Evolutionary conservation across 2,329 filamentous ascomycete genomes (phyloP), one percentile per base, ranked within the genome.

Genomic region (Fusarium sp.): DNA sequence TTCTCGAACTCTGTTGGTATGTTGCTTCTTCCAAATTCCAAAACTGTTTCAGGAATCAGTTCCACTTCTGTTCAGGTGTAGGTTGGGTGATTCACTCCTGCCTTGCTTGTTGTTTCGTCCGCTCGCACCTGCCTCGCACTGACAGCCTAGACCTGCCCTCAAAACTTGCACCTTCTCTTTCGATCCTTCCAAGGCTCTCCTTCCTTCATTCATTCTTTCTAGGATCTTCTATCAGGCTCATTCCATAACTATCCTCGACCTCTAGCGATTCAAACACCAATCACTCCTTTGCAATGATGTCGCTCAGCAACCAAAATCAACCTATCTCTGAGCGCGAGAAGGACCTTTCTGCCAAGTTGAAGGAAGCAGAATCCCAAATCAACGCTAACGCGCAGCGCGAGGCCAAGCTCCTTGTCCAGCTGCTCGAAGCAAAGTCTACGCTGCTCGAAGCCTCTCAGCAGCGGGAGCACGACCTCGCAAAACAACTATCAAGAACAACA

Each of bases 361-460:
- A 57, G n/a, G 38, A 47, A n/a, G 56, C 62, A 5, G 45, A 61
- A 3, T 34, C 26, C 4, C 42, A 61, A 6, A 56, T 51, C 3
- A 19, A 42, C 5, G 53, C 32, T 17, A 53, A 59, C 7, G 23
- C 39, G 3, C 38, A 24, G 6, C 42, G 53, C 1, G 59, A 65
- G 44, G 4, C 38, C 6, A 28, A 49, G 4, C 62, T 67, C 1
- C 47, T 67, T 2, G 3, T 21, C 4, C 44, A 67, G 7, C 57
- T 67, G 1, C 40, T 67, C 1, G 36, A 54, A 24, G 62, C 64
- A 5, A 67, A 63, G 4, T 40, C 20, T 0, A 17, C 26, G 3
- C 44, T 67, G 2, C 26, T 63, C 1, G 19, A 67, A 8, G 48
- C 48, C 6, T 58, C 62, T 6, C 51, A 62, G 7, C 44, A 58